A percentile compares a stretch with the other conserved stretches of the same genome.
phyloP scores from a whole-genome alignment of 75 land plant species.

The Isoetes taiwanensis region DNA sequence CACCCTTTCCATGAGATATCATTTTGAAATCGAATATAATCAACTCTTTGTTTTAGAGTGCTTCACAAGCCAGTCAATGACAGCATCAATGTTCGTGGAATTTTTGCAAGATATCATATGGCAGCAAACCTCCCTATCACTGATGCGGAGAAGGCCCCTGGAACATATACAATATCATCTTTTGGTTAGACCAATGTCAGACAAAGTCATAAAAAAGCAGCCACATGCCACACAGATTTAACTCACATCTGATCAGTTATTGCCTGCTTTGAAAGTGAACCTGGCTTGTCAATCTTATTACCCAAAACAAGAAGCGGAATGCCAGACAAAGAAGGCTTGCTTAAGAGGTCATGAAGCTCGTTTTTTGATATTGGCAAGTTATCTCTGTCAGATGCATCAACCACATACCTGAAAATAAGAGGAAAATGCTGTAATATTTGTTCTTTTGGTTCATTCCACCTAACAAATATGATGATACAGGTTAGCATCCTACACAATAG shows the following conservation, averaged over 20 bases:
- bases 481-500: conserved; percentile 54
- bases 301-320: conserved; percentile 83
- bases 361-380: conserved; percentile 59
- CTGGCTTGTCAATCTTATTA: conserved; percentile 85
- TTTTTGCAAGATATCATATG: not conserved
- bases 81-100: not conserved
- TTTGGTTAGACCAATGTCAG: too few relatives aligned
- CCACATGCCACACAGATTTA: too few relatives aligned
- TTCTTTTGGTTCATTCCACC: not conserved
- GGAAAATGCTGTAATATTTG: not conserved
- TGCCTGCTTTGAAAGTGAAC: conserved; percentile 70
- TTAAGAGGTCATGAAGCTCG: conserved; percentile 72
- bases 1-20: too few relatives aligned
- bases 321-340: conserved; percentile 62
- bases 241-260: conserved; percentile 80
- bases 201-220: too few relatives aligned
- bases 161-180: too few relatives aligned
- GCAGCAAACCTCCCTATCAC: not conserved
- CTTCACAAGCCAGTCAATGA: not conserved
- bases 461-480: too few relatives aligned
- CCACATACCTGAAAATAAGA: conserved; percentile 57
- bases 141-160: not conserved
- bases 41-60: not conserved
- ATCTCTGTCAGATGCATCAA: conserved; percentile 89
- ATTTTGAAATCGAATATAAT: too few relatives aligned